A percentile compares a stretch with the other conserved stretches of the same genome.
Evolutionary conservation across 2,329 filamentous ascomycete genomes (phyloP).

Genomic region (Talaromyces sp.): DNA sequence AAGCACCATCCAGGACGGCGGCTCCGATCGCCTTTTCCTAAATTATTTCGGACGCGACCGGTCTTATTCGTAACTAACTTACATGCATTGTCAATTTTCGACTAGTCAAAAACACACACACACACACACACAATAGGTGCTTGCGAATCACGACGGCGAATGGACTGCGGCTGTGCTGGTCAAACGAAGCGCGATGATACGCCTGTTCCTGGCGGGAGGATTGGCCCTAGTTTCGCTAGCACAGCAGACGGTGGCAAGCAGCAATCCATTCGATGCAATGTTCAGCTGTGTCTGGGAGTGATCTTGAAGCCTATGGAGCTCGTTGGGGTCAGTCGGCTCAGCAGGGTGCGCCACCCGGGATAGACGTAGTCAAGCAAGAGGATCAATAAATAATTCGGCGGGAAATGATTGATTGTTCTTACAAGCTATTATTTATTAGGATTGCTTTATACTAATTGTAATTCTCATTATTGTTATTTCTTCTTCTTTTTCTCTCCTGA

Average conservation of each 20-base stretch:
- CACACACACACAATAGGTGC: too few relatives aligned
- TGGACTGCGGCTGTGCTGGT: not conserved
- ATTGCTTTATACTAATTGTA: not conserved
- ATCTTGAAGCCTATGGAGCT: not conserved
- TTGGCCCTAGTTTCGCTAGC: not conserved
- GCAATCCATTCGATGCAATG: not conserved
- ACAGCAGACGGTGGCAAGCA: not conserved
- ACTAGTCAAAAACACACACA: too few relatives aligned
- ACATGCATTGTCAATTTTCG: not conserved
- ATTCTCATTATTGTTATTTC: not conserved
- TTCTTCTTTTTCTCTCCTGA: not conserved
- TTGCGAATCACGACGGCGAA: not conserved
- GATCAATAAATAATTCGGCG: not conserved
- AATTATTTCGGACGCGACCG: not conserved
- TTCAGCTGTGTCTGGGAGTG: not conserved
- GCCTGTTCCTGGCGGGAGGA: not conserved
- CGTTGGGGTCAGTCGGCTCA: not conserved
- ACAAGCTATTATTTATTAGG: not conserved
- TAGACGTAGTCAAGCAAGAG: not conserved
- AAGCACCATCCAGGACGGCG: not conserved
- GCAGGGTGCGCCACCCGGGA: not conserved
- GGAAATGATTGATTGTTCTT: not conserved
- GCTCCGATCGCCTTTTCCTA: not conserved
- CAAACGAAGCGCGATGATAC: not conserved
- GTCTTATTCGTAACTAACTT: too few relatives aligned